Percentiles rank a stretch among this genome's conserved stretches.
phyloP scores from a whole-genome alignment of 306 rosid genomes.

The Benincasa hispida region DNA sequence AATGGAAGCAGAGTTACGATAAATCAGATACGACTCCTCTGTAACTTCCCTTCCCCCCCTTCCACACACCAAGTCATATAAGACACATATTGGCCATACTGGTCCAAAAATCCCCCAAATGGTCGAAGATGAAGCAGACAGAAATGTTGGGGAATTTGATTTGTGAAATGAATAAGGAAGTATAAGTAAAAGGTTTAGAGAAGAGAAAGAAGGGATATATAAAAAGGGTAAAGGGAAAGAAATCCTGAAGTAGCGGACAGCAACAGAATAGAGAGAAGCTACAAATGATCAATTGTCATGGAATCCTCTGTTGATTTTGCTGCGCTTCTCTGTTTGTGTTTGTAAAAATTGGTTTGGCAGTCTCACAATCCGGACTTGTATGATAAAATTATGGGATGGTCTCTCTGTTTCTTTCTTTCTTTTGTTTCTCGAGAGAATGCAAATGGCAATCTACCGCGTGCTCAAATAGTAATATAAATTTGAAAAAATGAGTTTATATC shows the following conservation, averaged over 20 bases:
- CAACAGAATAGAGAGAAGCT: no score
- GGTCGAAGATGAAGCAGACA: neutral
- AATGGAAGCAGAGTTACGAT: neutral
- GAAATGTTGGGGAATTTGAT: no score
- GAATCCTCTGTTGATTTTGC: conserved; percentile 23
- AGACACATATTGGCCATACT: neutral
- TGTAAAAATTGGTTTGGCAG: conserved; percentile 18
- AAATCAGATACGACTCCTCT: neutral
- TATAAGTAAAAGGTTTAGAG: no score
- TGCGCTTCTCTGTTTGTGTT: neutral
- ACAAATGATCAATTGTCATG: neutral
- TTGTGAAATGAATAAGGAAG: no score
- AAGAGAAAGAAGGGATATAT: no score
- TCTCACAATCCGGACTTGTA: neutral
- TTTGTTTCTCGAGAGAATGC: neutral
- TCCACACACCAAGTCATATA: neutral
- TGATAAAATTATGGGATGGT: neutral
- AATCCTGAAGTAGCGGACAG: no score
- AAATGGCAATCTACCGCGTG: conserved; percentile 3
- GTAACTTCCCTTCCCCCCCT: neutral
- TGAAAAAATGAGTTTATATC: neutral
- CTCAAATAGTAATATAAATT: neutral
- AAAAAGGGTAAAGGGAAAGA: no score
- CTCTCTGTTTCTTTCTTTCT: neutral
- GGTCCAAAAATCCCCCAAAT: neutral